A percentile compares a stretch with the other conserved stretches of the same genome.
These are phyloP conservation scores for Fusarium anthophilum DNA, from an alignment of 2,329 filamentous ascomycete species.

Conservation along the genomic window DNA sequence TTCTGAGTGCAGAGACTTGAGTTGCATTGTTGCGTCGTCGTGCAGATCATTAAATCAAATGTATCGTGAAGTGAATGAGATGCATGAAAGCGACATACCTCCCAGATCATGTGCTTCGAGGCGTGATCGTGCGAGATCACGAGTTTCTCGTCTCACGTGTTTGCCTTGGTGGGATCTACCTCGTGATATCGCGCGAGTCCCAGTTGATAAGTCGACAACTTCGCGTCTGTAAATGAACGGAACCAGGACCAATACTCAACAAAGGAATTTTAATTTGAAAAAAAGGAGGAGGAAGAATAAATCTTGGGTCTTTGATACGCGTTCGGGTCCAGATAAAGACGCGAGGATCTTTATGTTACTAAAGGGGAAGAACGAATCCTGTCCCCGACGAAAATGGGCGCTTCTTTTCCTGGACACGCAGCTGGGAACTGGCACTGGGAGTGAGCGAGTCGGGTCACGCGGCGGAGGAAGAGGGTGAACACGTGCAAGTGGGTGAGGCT, in stretches of 20 bases:
- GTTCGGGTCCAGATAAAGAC: slow-evolving; percentile 20
- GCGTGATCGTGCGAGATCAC: slow-evolving; percentile 51
- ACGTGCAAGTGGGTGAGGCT: slow-evolving; percentile 53
- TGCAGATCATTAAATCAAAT: slow-evolving; percentile 22
- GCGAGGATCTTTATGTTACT: slow-evolving; percentile 44
- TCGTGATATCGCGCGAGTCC: slow-evolving; percentile 58
- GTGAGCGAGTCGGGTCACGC: slow-evolving; percentile 50
- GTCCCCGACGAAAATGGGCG: not conserved
- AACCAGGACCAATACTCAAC: slow-evolving; percentile 12
- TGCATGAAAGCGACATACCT: slow-evolving; percentile 52
- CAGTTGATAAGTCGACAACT: slow-evolving; percentile 43
- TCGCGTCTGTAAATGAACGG: slow-evolving; percentile 25
- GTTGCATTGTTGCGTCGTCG: not conserved
- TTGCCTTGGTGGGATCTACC: slow-evolving; percentile 53
- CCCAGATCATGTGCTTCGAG: slow-evolving; percentile 56
- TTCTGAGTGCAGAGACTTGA: not conserved
- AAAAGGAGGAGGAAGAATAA: slow-evolving; percentile 1
- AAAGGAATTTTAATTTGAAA: slow-evolving; percentile 1
- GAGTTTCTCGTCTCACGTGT: slow-evolving; percentile 58
- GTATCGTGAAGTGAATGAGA: slow-evolving; percentile 37
- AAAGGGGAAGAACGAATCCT: slow-evolving; percentile 32
- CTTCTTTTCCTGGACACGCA: slow-evolving; percentile 22
- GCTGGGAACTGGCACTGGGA: slow-evolving; percentile 35
- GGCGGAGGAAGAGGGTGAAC: slow-evolving; percentile 50
- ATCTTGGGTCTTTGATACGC: slow-evolving; percentile 21